Evolutionary conservation across 1,139 yeast species (phyloP).

Genomic region (Suhomyces choctaworum): DNA sequence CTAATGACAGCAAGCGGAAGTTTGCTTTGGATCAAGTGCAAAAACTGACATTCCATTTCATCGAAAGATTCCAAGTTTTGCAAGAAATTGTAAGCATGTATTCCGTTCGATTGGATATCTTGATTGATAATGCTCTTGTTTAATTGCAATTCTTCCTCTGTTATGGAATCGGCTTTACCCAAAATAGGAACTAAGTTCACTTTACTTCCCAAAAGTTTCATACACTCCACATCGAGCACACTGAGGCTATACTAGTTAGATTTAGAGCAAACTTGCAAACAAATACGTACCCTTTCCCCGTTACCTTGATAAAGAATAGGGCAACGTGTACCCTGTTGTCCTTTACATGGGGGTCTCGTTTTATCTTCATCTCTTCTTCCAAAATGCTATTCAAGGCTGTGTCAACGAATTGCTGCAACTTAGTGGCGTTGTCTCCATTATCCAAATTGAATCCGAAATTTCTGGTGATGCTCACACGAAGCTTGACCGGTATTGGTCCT

Average conservation of each 20-base stretch:
- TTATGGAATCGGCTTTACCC: slow-evolving; percentile 58
- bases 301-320: slow-evolving; percentile 59
- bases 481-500: slow-evolving; percentile 24
- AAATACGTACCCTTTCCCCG: slow-evolving; percentile 44
- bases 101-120: slow-evolving; percentile 44
- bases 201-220: slow-evolving; percentile 49
- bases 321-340: slow-evolving; percentile 68
- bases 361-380: slow-evolving; percentile 60
- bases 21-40: slow-evolving; percentile 11
- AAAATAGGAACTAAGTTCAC: slow-evolving; percentile 61
- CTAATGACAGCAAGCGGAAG: slow-evolving; percentile 18
- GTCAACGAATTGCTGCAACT: slow-evolving; percentile 51
- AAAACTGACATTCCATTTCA: slow-evolving; percentile 13
- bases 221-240: slow-evolving; percentile 46
- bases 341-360: slow-evolving; percentile 51
- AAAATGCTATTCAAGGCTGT: slow-evolving; percentile 55
- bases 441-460: slow-evolving; percentile 40
- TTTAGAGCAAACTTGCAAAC: no score
- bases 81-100: slow-evolving; percentile 52
- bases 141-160: slow-evolving; percentile 43
- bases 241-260: slow-evolving; percentile 27
- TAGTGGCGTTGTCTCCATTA: slow-evolving; percentile 24
- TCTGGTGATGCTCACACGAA: slow-evolving; percentile 26
- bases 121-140: slow-evolving; percentile 46
- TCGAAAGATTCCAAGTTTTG: slow-evolving; percentile 4